Conservation (phyloP, 768 basidiomycete genomes). For the Cyathus striatus region DNA sequence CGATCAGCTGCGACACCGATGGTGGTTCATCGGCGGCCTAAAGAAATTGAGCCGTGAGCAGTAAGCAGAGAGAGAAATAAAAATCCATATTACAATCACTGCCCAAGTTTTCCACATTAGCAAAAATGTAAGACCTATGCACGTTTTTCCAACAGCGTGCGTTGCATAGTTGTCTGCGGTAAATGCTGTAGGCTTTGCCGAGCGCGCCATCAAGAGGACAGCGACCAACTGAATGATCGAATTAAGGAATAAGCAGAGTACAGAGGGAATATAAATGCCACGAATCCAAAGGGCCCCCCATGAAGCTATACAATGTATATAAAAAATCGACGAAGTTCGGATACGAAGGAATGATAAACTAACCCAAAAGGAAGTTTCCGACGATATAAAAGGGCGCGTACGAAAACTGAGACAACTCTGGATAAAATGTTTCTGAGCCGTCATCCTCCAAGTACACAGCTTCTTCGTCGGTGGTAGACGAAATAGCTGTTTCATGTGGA, state of each 20-base stretch:
- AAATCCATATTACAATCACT: slow-evolving; percentile 22
- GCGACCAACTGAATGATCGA: slow-evolving; percentile 28
- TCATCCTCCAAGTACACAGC: background rate
- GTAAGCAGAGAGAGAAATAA: background rate
- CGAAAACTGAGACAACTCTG: slow-evolving; percentile 11
- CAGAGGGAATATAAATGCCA: slow-evolving; percentile 11
- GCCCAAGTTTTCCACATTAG: slow-evolving; percentile 26
- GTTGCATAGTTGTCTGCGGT: slow-evolving; percentile 23
- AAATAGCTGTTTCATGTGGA: background rate
- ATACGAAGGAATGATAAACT: slow-evolving; percentile 1
- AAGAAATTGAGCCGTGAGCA: background rate
- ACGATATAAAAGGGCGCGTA: slow-evolving; percentile 15
- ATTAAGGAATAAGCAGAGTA: slow-evolving; percentile 20
- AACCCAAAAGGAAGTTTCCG: slow-evolving; percentile 16
- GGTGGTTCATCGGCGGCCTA: slow-evolving; percentile 16
- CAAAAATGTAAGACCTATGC: slow-evolving; percentile 29
- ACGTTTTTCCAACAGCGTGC: slow-evolving; percentile 37
- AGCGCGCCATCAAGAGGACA: slow-evolving; percentile 22
- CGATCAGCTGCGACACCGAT: slow-evolving; percentile 13
- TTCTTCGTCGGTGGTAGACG: background rate
- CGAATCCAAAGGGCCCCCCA: slow-evolving; percentile 14
- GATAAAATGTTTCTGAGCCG: background rate
- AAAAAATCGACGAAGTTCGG: background rate
- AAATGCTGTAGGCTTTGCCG: slow-evolving; percentile 13
- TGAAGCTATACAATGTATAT: slow-evolving; percentile 17